phyloP scores from a whole-genome alignment of 805 yeast genomes.

The Candida tammaniensis region DNA sequence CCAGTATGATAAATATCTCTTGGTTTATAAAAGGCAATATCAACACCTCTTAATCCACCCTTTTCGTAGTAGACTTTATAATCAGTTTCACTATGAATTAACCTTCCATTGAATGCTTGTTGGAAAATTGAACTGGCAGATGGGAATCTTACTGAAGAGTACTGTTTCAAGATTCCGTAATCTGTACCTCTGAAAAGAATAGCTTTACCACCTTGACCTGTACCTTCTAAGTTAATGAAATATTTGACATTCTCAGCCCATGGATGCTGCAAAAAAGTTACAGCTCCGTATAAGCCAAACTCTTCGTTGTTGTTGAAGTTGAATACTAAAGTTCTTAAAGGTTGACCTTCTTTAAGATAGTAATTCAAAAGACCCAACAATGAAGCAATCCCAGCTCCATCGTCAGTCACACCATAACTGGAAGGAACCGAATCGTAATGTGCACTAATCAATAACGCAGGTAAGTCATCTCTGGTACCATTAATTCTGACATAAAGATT shows the following conservation, averaged over 20 bases:
- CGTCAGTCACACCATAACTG: slow-evolving; percentile 86
- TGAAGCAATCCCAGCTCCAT: slow-evolving; percentile 85
- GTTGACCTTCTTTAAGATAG: slow-evolving; percentile 43
- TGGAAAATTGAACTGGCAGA: slow-evolving; percentile 80
- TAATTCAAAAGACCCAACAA: slow-evolving; percentile 66
- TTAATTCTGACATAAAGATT: slow-evolving; percentile 74
- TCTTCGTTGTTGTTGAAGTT: slow-evolving; percentile 91
- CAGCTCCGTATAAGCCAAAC: slow-evolving; percentile 82
- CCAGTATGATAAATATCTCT: slow-evolving; percentile 80
- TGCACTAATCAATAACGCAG: slow-evolving; percentile 75
- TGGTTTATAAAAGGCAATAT: slow-evolving; percentile 85
- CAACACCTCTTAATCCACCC: slow-evolving; percentile 76
- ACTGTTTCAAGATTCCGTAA: slow-evolving; percentile 60
- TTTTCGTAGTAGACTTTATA: slow-evolving; percentile 64
- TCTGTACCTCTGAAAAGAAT: slow-evolving; percentile 83
- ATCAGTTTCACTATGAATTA: slow-evolving; percentile 81
- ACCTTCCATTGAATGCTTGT: slow-evolving; percentile 74
- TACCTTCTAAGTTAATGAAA: slow-evolving; percentile 84
- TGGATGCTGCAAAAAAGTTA: slow-evolving; percentile 66
- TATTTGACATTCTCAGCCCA: slow-evolving; percentile 62
- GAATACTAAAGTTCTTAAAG: slow-evolving; percentile 70
- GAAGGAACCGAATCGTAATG: slow-evolving; percentile 91
- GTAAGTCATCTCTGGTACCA: slow-evolving; percentile 56
- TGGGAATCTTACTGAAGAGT: slow-evolving; percentile 58
- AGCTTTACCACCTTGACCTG: slow-evolving; percentile 89